phyloP scores from a whole-genome alignment of 441 rosid species.

The Hura crepitans region DNA sequence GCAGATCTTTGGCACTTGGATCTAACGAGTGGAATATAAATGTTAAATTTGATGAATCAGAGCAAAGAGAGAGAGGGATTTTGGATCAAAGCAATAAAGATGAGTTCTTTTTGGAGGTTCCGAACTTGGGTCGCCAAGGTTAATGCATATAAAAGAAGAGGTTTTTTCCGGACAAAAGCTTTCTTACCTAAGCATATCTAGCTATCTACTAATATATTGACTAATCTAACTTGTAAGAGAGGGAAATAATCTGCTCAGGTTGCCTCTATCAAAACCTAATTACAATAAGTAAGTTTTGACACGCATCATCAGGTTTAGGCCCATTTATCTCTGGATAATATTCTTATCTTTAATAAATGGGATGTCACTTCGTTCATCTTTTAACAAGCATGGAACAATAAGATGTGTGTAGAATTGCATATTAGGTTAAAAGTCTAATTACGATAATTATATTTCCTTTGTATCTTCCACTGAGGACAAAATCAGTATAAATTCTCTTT shows the following conservation, averaged over 20 bases:
- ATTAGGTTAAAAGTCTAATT: too few species aligned
- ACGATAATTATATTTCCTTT: too few species aligned
- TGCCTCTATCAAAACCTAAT: neutral
- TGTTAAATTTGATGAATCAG: conserved; percentile 37
- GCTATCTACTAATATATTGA: too few species aligned
- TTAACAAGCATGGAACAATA: too few species aligned
- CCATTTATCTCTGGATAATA: neutral
- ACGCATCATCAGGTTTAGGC: neutral
- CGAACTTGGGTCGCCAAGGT: conserved; percentile 31
- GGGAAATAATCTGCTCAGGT: conserved; percentile 7
- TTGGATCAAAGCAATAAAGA: conserved; percentile 19
- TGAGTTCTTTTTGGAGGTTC: neutral
- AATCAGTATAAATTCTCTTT: too few species aligned
- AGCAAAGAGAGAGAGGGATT: conserved; percentile 17
- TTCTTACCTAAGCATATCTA: neutral
- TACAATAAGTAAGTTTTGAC: neutral
- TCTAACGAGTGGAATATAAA: conserved; percentile 48
- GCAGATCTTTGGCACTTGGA: conserved; percentile 35
- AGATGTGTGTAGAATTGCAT: too few species aligned
- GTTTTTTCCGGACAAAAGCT: conserved; percentile 16
- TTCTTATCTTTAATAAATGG: too few species aligned
- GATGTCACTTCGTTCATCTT: too few species aligned
- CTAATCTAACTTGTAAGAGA: neutral
- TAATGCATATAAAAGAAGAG: too few species aligned
- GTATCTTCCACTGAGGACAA: too few species aligned